Evolutionary conservation across 208 protist species (phyloP).

Genomic region (Trypanosoma scelopori): DNA sequence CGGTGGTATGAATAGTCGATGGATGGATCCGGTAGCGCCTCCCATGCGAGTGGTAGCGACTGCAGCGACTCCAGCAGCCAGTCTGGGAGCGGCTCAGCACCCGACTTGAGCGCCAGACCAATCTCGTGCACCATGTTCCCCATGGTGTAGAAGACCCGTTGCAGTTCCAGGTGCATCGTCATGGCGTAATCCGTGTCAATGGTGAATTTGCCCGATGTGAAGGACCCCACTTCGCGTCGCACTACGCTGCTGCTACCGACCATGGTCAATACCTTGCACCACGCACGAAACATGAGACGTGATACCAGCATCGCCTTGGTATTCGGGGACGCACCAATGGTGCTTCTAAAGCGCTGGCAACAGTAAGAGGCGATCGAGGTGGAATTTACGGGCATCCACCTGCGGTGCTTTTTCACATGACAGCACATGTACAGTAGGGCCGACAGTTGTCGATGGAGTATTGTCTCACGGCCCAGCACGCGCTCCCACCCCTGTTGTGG

Average conservation of each 20-base stretch:
- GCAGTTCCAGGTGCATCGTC: conserved; percentile 3
- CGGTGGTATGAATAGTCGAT: conserved; percentile 1
- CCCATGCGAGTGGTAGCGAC: conserved; percentile 9
- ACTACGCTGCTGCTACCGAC: conserved; percentile 16
- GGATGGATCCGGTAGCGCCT: not conserved
- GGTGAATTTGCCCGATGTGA: not conserved
- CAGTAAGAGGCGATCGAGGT: not conserved
- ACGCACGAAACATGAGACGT: conserved; percentile 22
- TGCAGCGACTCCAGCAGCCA: conserved; percentile 3
- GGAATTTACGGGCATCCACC: not conserved
- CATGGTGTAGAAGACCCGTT: not conserved
- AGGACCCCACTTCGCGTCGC: not conserved
- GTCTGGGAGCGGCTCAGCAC: conserved; percentile 5
- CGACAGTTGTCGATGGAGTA: conserved; percentile 53
- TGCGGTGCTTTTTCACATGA: not conserved
- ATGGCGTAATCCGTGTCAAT: conserved; percentile 16
- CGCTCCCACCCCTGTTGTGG: conserved; percentile 35
- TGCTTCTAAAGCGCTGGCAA: not conserved
- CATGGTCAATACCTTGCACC: conserved; percentile 19
- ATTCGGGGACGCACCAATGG: conserved; percentile 13
- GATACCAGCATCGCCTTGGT: conserved; percentile 17
- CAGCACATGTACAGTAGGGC: conserved; percentile 41
- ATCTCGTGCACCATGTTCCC: conserved; percentile 14
- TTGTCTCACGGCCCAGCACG: conserved; percentile 35
- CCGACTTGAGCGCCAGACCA: not conserved